Evolutionary conservation across 2,329 filamentous ascomycete species (phyloP), one percentile per base, ranked within the genome.

Genomic region (Penicillium digitatum): DNA sequence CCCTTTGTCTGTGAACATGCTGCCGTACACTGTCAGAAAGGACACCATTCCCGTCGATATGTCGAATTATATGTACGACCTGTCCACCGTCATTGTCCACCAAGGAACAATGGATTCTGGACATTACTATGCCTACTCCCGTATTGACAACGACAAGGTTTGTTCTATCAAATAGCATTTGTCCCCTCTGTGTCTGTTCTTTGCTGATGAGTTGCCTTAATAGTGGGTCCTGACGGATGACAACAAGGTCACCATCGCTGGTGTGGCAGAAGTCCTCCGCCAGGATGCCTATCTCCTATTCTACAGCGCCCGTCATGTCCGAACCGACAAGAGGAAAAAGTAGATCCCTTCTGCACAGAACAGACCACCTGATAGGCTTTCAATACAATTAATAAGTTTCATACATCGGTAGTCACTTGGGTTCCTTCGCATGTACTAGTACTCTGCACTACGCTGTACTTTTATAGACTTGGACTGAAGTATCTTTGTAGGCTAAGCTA

Each of bases 151-250:
- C 5, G 87, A 89, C 52, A 84, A 88, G 78, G 82, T 83, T 71
- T 59, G 78, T 69, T 38, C 4, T 10, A 26, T 14, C 12, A 14
- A 22, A 3, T 48, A 1, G 2, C 18, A 35, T 31, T 18, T 47
- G 29, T 32, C 10, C n/a, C 10, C 16, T 46, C 11, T 35, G 39
- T 24, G 14, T 2, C 18, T 11, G n/a, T 40, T n/a, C 18, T 16
- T n/a, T 42, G 16, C 52, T 61, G 35, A 62, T 39, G 12, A 22
- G 6, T 43, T 39, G 11, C 14, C 26, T 26, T 69, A 58, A 16
- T 62, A 95, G 82, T 97, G 93, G 93, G 95, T 96, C 72, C 85
- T 89, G 52, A 96, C 96, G 74, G 95, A 97, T 68, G 93, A 97
- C 69, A 92, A 94, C 71, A 91, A 90, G 70, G 93, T 97, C 24